phyloP scores from a whole-genome alignment of 2,329 filamentous ascomycete genomes.

The Botrytis cinerea region DNA sequence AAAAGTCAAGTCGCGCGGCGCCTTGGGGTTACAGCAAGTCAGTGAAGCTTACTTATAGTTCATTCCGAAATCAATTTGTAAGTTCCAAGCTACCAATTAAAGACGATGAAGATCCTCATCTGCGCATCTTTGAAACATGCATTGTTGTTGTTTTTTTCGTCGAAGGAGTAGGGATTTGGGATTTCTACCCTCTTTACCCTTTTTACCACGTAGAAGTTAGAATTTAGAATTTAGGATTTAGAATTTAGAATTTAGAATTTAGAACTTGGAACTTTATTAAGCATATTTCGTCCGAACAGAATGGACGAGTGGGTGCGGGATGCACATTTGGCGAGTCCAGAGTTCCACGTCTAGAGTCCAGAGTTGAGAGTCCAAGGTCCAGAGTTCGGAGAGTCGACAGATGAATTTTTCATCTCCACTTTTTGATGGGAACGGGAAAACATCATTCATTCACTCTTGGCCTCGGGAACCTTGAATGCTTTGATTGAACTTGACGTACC shows the following conservation, averaged over 20 bases:
- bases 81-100: constrained; percentile 2
- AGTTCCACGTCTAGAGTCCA: not conserved
- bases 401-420: not conserved
- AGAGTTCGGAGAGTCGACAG: not conserved
- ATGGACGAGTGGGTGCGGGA: not conserved
- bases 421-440: constrained; percentile 1
- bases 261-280: not conserved
- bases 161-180: not conserved
- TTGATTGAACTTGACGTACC: not conserved
- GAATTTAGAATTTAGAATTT: too few relatives aligned
- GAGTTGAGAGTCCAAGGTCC: not conserved
- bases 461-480: not conserved
- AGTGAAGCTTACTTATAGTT: not conserved
- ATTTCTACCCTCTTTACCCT: not conserved
- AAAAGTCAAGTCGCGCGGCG: not conserved
- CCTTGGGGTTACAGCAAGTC: not conserved
- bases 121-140: not conserved
- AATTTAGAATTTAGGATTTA: not conserved
- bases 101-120: constrained; percentile 8
- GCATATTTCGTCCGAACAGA: not conserved
- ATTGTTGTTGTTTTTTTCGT: not conserved
- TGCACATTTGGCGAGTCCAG: not conserved
- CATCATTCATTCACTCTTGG: not conserved
- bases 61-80: not conserved
- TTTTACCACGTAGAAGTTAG: too few relatives aligned